phyloP scores from a whole-genome alignment of 2,329 filamentous ascomycete species.

The Westerdykella sp. region DNA sequence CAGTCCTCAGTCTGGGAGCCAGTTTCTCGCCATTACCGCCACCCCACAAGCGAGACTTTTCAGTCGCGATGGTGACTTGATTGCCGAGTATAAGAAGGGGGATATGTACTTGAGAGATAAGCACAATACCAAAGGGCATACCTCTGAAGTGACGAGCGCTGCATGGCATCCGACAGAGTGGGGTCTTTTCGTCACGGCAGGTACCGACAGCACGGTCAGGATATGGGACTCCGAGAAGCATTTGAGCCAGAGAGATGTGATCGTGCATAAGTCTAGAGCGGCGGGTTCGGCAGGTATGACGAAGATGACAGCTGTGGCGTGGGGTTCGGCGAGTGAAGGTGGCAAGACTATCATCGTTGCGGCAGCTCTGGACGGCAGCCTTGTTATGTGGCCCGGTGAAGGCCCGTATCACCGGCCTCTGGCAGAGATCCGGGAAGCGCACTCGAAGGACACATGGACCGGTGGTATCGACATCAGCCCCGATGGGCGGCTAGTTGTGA shows the following conservation, averaged over 20 bases:
- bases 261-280: constrained; percentile 92
- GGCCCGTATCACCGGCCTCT: constrained; percentile 77
- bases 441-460: constrained; percentile 80
- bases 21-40: constrained; percentile 80
- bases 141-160: constrained; percentile 82
- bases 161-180: constrained; percentile 85
- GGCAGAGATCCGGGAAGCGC: constrained; percentile 78
- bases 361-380: constrained; percentile 78
- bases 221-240: constrained; percentile 97
- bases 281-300: constrained; percentile 82
- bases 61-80: constrained; percentile 76
- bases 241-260: constrained; percentile 82
- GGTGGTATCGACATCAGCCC: constrained; percentile 84
- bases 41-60: constrained; percentile 87
- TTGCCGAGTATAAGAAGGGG: constrained; percentile 89
- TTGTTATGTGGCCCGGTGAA: constrained; percentile 88
- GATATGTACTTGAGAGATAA: constrained; percentile 98
- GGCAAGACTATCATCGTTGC: constrained; percentile 72
- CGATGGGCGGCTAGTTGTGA: constrained; percentile 86
- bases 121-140: constrained; percentile 95
- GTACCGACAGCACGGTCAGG: constrained; percentile 87
- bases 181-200: constrained; percentile 81
- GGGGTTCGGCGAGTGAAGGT: constrained; percentile 72
- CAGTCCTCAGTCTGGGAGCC: constrained; percentile 71
- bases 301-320: constrained; percentile 87